Base-by-base conservation (phyloP, 176 grass and related monocot species). In the Eragrostis nindensis region DNA sequence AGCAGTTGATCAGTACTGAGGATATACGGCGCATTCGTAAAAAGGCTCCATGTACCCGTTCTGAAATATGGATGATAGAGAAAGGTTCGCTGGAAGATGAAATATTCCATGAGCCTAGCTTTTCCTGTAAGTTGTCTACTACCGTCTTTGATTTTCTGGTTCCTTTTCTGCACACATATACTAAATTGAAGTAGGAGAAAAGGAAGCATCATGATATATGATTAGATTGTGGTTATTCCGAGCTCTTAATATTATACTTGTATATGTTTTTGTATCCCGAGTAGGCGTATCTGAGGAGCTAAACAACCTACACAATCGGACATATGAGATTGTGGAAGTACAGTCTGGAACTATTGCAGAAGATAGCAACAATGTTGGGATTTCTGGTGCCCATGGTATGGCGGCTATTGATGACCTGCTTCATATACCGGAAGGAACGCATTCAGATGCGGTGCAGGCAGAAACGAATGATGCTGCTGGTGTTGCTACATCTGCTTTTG, bases 21-120 rank as follows among this genome's bases (percentile, higher is more conserved):
- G 97, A 99, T 76, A 94, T 99, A 93, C 79, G 89, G 32, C 93
- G 97, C 49, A 74, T 99, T 74, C 89, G 97, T 30, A 99, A 91
- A 86, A 99, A 99, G 85, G 97, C 97, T 86, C 97, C 97, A 38
- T 99, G 97, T 62, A 96, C 97, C 65, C 93, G 97, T 81, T 86
- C 90, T 75, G 97, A 99, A 86, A 93, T 99, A 86, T 99, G 93
- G 97, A 90, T 96, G 77, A 95, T 99, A 22, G 86, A 93, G 82
- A 99, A 96, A 83, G 90, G 91, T 90, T 91, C 86, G 18, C 80
- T 99, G 40, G 97, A 93, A 88, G 93, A 92, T 78, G 93, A 93
- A 62, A 90, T 99, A 84, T 99, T 95, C 87, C 68, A 74, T 30
- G 93, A 96, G 53, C 79, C 90, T 16, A 56, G 85, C 80, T 84